These are phyloP conservation scores for Anisodus tanguticus DNA, from an alignment of 257 asterid genomes.

Conservation along the genomic window DNA sequence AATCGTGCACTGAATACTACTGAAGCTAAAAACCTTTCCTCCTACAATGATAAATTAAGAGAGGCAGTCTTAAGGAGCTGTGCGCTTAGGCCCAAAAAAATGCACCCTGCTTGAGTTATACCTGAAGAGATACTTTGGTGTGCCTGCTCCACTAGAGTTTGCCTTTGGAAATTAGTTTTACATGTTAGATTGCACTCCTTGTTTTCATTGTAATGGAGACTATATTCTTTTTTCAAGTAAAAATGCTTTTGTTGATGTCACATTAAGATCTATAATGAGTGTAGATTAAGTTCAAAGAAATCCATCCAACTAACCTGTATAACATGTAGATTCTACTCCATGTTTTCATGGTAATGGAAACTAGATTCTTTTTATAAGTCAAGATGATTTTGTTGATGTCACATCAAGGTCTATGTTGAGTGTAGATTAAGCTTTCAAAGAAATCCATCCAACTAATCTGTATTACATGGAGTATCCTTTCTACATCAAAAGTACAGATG, in stretches of 20 bases:
- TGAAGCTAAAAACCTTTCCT: slow-evolving; percentile 6
- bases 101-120: slow-evolving; percentile 19
- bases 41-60: slow-evolving; percentile 22
- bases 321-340: not conserved
- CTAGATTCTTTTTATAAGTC: not conserved
- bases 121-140: slow-evolving; percentile 14
- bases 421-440: not conserved
- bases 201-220: slow-evolving; percentile 24
- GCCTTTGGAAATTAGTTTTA: slow-evolving; percentile 20
- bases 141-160: not conserved
- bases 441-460: not conserved
- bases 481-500: not conserved
- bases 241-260: slow-evolving; percentile 16
- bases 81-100: not conserved
- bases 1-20: slow-evolving; percentile 16
- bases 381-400: slow-evolving; percentile 21
- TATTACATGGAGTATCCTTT: slow-evolving; percentile 16
- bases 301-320: slow-evolving; percentile 14
- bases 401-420: not conserved
- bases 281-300: not conserved
- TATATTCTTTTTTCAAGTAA: not conserved
- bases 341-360: too few relatives aligned
- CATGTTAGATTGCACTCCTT: slow-evolving; percentile 19
- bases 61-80: slow-evolving; percentile 5
- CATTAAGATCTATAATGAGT: not conserved